Base-by-base conservation (phyloP, 257 asterid genomes). In the Gentiana macrophylla region DNA sequence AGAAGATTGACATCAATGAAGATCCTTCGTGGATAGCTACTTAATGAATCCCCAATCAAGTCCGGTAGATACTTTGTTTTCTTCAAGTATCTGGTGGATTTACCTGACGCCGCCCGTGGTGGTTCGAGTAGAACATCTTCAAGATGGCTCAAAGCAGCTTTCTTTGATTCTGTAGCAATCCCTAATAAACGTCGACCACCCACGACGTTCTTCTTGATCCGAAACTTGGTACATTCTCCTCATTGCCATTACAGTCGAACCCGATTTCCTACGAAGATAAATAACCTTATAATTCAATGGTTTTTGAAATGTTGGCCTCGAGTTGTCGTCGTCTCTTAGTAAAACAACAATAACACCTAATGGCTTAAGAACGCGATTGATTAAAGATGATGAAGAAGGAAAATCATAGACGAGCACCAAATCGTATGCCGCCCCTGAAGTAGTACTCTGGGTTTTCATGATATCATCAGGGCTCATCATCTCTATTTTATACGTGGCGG, bases 91-190 rank as follows among this genome's bases (percentile, higher is more conserved):
- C 50, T 56, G 41, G 35, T 70, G 48, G 74, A 80, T 67, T 67
- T 74, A 1, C 74, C 72, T 8, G 80, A 70, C 2, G 72, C 59
- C 9, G 80, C 66, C n/a, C 80, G 53, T 36, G 80, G 80, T 6
- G 80, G 80, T 43, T 74, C 80, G 1, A 74, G 71, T 0, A 74
- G 41, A 2, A 74, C 76, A 10, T 70, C 76, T 64, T 74, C 80
- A 12, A 70, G 72, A 3, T 64, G 67, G 55, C 55, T 64, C 1
- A 70, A 57, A 8, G 74, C 77, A 37, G 57, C 65, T 57, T 57
- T 59, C 41, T 57, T 63, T 24, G 62, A 68, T 8, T 69, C 60
- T 7, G 58, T 37, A 4, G 53, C 56, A 2, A 65, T 38, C 50
- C 63, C 76, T 2, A 44, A 50, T 9, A 61, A 49, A 2, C 54